phyloP scores from a whole-genome alignment of 2,329 filamentous ascomycete species.

The Alternaria panax region DNA sequence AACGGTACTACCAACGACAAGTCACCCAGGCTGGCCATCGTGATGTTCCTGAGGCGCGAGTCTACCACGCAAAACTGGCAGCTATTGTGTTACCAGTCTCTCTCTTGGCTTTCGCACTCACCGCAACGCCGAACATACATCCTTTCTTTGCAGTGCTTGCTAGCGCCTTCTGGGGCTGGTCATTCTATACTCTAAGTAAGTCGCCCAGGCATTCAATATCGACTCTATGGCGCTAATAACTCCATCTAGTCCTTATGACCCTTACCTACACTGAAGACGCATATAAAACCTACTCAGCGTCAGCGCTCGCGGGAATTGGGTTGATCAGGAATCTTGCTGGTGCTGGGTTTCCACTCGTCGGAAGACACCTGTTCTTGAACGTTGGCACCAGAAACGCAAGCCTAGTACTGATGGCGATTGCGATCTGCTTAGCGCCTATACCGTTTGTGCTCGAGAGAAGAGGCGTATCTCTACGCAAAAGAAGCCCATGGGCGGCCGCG shows the following conservation, averaged over 20 bases:
- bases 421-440: conserved; percentile 41
- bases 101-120: conserved; percentile 49
- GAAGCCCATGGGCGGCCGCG: conserved; percentile 51
- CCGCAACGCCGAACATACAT: conserved; percentile 34
- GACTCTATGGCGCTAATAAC: background rate
- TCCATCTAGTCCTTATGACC: conserved; percentile 52
- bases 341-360: conserved; percentile 44
- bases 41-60: conserved; percentile 54
- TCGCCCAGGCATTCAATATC: background rate
- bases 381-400: conserved; percentile 43
- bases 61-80: conserved; percentile 52
- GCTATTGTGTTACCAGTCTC: conserved; percentile 48
- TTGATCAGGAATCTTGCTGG: conserved; percentile 50
- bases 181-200: conserved; percentile 57
- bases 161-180: conserved; percentile 59
- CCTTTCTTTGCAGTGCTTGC: conserved; percentile 59
- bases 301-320: conserved; percentile 53
- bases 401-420: conserved; percentile 39
- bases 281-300: conserved; percentile 56
- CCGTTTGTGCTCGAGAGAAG: conserved; percentile 46
- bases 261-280: conserved; percentile 59
- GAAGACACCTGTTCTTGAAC: conserved; percentile 39
- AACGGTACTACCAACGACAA: conserved; percentile 52
- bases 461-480: conserved; percentile 44
- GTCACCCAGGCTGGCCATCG: conserved; percentile 43